Conservation (phyloP, 2,329 filamentous ascomycete genomes). For the Pseudonectria buxi region DNA sequence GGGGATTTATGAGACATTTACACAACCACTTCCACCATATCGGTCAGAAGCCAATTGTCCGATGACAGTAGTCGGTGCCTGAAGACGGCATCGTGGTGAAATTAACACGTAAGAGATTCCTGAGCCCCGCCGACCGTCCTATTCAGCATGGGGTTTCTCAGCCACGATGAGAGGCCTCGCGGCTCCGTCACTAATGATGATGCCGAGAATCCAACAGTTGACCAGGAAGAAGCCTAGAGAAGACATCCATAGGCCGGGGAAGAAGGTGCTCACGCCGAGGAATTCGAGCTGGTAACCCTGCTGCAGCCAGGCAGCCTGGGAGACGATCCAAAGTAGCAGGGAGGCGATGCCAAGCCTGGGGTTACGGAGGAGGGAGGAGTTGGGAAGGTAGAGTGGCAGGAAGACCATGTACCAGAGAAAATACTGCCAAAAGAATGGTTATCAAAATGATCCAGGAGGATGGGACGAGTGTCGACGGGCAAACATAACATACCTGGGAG, state of each 20-base stretch:
- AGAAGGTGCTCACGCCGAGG: constrained; percentile 73
- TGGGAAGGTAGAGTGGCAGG: constrained; percentile 81
- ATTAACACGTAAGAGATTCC: too few species aligned
- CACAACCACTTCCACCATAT: constrained; percentile 5
- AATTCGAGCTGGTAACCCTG: constrained; percentile 74
- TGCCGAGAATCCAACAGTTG: constrained; percentile 80
- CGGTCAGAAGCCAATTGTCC: too few species aligned
- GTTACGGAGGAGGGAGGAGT: constrained; percentile 61
- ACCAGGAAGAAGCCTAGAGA: constrained; percentile 74
- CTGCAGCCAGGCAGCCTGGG: constrained; percentile 70
- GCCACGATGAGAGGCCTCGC: background rate
- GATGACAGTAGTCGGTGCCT: too few species aligned
- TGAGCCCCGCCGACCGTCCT: constrained; percentile 2
- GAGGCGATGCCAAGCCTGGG: constrained; percentile 58
- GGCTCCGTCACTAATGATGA: constrained; percentile 64
- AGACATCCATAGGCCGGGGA: constrained; percentile 73
- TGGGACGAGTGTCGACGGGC: background rate
- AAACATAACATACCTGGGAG: constrained; percentile 63
- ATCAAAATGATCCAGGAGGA: background rate
- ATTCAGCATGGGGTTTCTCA: constrained; percentile 18
- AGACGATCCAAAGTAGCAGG: constrained; percentile 64
- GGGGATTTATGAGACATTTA: constrained; percentile 12
- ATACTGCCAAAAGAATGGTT: constrained; percentile 54
- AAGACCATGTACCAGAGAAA: constrained; percentile 98
- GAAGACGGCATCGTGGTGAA: too few species aligned